These are phyloP conservation scores for Aspergillus unguis DNA, from an alignment of 2,329 filamentous ascomycete species.

Conservation along the genomic window DNA sequence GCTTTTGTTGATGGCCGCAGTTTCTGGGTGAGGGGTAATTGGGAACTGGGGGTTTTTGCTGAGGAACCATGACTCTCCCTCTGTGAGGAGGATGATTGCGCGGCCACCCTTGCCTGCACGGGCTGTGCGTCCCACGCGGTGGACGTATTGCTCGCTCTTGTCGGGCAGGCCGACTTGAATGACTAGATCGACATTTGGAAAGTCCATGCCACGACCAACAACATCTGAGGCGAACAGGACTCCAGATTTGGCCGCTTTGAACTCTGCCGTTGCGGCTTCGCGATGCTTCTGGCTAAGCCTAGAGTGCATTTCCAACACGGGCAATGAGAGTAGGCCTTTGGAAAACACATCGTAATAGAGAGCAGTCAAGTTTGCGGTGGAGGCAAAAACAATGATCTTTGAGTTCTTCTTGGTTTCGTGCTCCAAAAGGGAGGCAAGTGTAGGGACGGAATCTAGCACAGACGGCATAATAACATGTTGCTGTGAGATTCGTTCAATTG, in stretches of 20 bases:
- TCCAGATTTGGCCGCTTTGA: slow-evolving; percentile 38
- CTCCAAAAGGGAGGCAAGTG: slow-evolving; percentile 45
- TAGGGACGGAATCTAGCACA: slow-evolving; percentile 45
- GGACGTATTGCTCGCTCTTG: slow-evolving; percentile 51
- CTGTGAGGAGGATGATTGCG: slow-evolving; percentile 52
- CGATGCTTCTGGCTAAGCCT: slow-evolving; percentile 67
- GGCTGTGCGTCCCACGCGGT: slow-evolving; percentile 60
- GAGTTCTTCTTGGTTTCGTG: slow-evolving; percentile 52
- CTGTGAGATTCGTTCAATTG: slow-evolving; percentile 57
- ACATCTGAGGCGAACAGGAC: slow-evolving; percentile 51
- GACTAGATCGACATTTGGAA: slow-evolving; percentile 50
- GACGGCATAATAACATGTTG: slow-evolving; percentile 45
- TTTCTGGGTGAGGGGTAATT: slow-evolving; percentile 48
- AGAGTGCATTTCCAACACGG: slow-evolving; percentile 67
- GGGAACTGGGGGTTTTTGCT: slow-evolving; percentile 48
- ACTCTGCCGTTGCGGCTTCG: slow-evolving; percentile 53
- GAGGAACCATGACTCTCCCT: slow-evolving; percentile 53
- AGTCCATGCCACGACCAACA: slow-evolving; percentile 51
- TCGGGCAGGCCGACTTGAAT: slow-evolving; percentile 51
- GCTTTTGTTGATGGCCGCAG: slow-evolving; percentile 37
- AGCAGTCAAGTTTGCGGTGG: slow-evolving; percentile 64
- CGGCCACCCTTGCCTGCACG: slow-evolving; percentile 54
- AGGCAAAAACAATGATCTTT: slow-evolving; percentile 87
- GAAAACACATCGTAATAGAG: slow-evolving; percentile 59
- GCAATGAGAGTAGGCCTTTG: slow-evolving; percentile 30